A percentile compares a stretch with the other conserved stretches of the same genome.
Conservation (phyloP, 2,329 filamentous ascomycete species). For the Neofusicoccum laricinum region DNA sequence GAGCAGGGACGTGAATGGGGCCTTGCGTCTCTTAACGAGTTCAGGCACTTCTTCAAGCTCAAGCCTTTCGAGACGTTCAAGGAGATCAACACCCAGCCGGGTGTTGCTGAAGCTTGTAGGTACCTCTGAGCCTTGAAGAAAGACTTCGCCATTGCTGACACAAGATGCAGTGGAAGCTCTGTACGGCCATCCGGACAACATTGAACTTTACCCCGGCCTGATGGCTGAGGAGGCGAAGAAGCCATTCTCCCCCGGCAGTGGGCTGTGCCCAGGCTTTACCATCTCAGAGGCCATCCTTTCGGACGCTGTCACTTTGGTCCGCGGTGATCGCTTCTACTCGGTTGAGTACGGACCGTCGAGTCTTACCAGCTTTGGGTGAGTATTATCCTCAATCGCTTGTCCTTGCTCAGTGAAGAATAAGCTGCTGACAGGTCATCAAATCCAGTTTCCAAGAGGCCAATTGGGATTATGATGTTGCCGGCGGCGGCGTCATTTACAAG, state of each 20-base stretch:
- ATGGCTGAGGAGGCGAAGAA: conserved; percentile 57
- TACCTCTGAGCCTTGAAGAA: not conserved
- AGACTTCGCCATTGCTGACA: not conserved
- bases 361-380: conserved; percentile 25
- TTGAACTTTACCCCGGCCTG: conserved; percentile 59
- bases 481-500: conserved; percentile 20
- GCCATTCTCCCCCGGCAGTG: conserved; percentile 46
- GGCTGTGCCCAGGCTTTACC: conserved; percentile 56
- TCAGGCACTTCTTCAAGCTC: conserved; percentile 72
- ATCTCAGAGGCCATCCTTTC: conserved; percentile 48
- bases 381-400: not conserved
- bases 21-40: conserved; percentile 72
- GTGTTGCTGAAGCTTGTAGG: conserved; percentile 37
- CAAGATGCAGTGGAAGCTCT: conserved; percentile 41
- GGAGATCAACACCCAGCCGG: conserved; percentile 64
- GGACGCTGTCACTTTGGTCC: conserved; percentile 43
- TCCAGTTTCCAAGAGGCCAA: conserved; percentile 15
- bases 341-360: conserved; percentile 31
- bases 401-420: too few relatives aligned
- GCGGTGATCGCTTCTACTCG: conserved; percentile 24
- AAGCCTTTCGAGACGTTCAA: conserved; percentile 71
- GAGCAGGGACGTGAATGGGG: conserved; percentile 71
- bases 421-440: not conserved
- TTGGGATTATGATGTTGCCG: conserved; percentile 17
- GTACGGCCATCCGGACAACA: conserved; percentile 49